These are phyloP conservation scores for Talaromyces atroroseus DNA, from an alignment of 2,329 filamentous ascomycete genomes.

Conservation along the genomic window DNA sequence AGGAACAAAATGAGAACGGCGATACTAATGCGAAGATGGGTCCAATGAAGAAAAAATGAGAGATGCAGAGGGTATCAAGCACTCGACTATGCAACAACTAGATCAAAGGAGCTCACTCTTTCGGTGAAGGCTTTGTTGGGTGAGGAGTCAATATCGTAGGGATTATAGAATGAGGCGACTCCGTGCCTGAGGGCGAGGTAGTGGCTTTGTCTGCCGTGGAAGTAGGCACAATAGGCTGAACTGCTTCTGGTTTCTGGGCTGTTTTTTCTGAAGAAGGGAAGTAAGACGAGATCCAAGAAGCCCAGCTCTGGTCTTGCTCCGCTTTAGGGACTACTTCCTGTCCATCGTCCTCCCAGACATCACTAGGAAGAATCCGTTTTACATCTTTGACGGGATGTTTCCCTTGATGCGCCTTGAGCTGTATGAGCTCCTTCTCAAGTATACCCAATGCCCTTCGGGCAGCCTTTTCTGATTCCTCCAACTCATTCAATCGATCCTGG, in stretches of 20 bases:
- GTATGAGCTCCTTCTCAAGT: conserved; percentile 43
- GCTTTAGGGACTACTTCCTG: conserved; percentile 18
- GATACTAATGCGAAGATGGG: not conserved
- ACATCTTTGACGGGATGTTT: conserved; percentile 22
- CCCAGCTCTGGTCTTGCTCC: conserved; percentile 27
- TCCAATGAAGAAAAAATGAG: not conserved
- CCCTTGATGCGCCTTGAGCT: conserved; percentile 35
- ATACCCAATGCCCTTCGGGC: conserved; percentile 37
- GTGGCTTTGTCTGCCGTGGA: not conserved
- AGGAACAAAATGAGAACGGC: not conserved
- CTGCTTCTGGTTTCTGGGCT: not conserved
- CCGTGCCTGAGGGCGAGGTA: not conserved
- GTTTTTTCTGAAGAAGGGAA: conserved; percentile 20
- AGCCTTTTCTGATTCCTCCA: conserved; percentile 48
- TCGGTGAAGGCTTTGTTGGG: conserved; percentile 3
- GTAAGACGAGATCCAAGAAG: conserved; percentile 30
- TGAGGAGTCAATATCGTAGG: not conserved
- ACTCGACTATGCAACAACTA: not conserved
- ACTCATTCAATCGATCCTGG: conserved; percentile 52
- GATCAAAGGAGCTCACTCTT: not conserved
- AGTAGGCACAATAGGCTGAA: not conserved
- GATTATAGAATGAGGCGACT: conserved; percentile 4
- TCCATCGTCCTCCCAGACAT: conserved; percentile 35
- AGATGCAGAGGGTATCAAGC: conserved; percentile 14
- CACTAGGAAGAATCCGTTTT: conserved; percentile 35